phyloP scores from a whole-genome alignment of 129 eudicot genomes.

The Escallonia herrerae region DNA sequence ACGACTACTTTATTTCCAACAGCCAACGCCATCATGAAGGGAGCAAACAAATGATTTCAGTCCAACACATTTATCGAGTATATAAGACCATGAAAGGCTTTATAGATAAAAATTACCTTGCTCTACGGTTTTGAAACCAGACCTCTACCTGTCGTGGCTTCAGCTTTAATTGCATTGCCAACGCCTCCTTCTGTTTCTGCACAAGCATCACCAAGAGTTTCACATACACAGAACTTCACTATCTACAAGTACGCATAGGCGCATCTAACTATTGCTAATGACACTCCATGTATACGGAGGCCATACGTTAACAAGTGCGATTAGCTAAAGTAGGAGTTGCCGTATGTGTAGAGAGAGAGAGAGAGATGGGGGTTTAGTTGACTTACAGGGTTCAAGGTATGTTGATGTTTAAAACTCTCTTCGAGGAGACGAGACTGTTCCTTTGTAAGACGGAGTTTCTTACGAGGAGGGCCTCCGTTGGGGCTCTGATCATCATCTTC shows the following conservation, averaged over 20 bases:
- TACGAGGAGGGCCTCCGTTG: constrained; percentile 26
- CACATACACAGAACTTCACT: no score
- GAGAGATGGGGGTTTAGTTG: no score
- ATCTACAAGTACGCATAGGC: no score
- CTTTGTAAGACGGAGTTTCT: constrained; percentile 52
- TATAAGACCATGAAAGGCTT: background rate
- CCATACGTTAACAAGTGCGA: no score
- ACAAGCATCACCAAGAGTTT: background rate
- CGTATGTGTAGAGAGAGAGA: no score
- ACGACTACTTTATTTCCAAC: background rate
- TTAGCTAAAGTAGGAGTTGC: no score
- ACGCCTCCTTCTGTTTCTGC: constrained; percentile 45
- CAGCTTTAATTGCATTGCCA: constrained; percentile 37
- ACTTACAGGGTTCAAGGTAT: constrained; percentile 50
- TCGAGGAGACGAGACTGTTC: constrained; percentile 53
- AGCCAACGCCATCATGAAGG: constrained; percentile 1
- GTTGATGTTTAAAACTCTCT: constrained; percentile 48
- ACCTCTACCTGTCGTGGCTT: constrained; percentile 65
- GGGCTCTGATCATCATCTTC: constrained; percentile 32
- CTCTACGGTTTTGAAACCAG: constrained; percentile 68
- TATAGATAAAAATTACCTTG: constrained; percentile 27
- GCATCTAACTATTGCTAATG: no score
- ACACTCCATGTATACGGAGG: no score
- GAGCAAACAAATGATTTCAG: background rate
- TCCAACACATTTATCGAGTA: background rate